Evolutionary conservation across 352 stramenopile species (phyloP).

Genomic region (Pythium sukuiense): DNA sequence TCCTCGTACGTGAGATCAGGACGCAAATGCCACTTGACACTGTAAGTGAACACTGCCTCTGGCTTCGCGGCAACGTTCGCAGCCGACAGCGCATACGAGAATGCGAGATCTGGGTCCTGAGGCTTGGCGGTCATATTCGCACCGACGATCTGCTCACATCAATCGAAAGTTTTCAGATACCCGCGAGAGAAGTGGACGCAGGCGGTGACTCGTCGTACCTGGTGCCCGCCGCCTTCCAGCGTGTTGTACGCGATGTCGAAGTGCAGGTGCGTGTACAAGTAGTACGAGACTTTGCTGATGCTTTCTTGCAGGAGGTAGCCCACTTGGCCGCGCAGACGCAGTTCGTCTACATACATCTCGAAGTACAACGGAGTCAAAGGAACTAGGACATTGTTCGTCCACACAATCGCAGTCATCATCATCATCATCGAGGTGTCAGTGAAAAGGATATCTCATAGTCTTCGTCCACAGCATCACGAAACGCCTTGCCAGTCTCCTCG

Average conservation of each 20-base stretch:
- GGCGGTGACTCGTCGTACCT: conserved; percentile 30
- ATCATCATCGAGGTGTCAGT: neutral
- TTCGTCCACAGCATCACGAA: conserved; percentile 96
- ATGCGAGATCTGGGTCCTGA: conserved; percentile 54
- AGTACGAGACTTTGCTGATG: conserved; percentile 79
- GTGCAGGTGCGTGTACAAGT: conserved; percentile 95
- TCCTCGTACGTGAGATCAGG: conserved; percentile 87
- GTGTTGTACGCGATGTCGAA: conserved; percentile 95
- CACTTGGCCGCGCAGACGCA: conserved; percentile 96
- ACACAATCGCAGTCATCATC: neutral
- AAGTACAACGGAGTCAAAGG: conserved; percentile 61
- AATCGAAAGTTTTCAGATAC: neutral
- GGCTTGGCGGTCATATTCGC: conserved; percentile 71
- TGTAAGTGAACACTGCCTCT: conserved; percentile 93
- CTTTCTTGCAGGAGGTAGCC: conserved; percentile 84
- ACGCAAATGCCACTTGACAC: conserved; percentile 93
- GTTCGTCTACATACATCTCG: conserved; percentile 98
- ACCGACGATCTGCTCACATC: conserved; percentile 46
- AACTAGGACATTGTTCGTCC: neutral
- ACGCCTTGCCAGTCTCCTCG: conserved; percentile 76
- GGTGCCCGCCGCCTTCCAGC: conserved; percentile 75
- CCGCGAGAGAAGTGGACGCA: neutral
- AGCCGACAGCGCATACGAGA: conserved; percentile 53
- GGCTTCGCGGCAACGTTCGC: conserved; percentile 41
- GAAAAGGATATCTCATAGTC: conserved; percentile 90